Conservation (phyloP, 208 protist species). For the Acanthamoeba castellanii region DNA sequence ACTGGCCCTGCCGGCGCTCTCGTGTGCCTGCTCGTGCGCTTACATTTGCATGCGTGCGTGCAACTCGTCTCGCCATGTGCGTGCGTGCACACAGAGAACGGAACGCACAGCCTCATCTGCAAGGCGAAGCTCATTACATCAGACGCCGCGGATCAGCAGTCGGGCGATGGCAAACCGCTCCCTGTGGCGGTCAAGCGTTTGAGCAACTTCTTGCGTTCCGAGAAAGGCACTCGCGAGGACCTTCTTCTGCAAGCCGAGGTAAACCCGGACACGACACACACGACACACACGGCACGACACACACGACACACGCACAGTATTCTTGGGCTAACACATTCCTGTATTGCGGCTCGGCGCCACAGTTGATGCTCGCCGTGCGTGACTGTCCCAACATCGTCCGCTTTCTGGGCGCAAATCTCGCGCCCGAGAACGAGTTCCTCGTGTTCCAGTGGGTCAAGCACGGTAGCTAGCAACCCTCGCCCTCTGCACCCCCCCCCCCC, state of each 20-base stretch:
- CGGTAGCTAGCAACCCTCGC: not conserved
- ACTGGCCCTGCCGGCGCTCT: too few relatives aligned
- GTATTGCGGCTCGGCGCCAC: too few relatives aligned
- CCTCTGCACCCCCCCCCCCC: not conserved
- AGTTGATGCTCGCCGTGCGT: not conserved
- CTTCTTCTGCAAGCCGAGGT: not conserved
- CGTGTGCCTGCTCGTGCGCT: too few relatives aligned
- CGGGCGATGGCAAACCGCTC: not conserved
- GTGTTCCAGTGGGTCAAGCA: conserved; percentile 26
- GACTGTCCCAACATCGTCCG: not conserved
- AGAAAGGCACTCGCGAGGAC: not conserved
- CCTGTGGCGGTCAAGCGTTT: not conserved
- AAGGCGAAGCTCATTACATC: not conserved
- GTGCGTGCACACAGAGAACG: not conserved
- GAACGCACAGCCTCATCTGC: not conserved
- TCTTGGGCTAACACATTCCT: too few relatives aligned
- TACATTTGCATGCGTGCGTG: too few relatives aligned
- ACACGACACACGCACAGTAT: not conserved
- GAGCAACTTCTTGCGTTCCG: not conserved
- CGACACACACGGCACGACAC: not conserved
- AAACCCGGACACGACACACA: not conserved
- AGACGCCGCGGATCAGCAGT: not conserved
- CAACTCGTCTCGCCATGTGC: too few relatives aligned
- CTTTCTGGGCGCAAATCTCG: not conserved
- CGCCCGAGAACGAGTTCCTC: not conserved